Evolutionary conservation across 23 red algal genomes (phyloP).

Genomic region (Gracilaria domingensis): DNA sequence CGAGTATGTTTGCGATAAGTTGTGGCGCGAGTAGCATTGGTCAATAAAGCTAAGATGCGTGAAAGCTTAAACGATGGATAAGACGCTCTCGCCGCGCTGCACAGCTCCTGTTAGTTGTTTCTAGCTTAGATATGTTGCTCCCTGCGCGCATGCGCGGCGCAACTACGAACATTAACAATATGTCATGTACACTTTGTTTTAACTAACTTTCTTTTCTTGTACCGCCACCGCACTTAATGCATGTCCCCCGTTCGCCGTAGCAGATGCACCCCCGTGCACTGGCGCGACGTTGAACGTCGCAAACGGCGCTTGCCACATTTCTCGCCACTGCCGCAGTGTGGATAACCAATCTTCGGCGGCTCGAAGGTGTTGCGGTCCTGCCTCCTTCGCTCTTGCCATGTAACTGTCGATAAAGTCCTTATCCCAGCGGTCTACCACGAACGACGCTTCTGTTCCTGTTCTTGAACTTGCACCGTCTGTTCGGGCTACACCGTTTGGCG

Average conservation of each 20-base stretch:
- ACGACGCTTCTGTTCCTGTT: background rate
- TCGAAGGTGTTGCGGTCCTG: constrained; percentile 71
- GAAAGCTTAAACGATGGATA: constrained; percentile 11
- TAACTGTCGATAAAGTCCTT: constrained; percentile 64
- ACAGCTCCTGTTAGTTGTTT: constrained; percentile 6
- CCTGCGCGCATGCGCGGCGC: background rate
- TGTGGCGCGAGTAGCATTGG: background rate
- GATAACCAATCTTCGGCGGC: constrained; percentile 73
- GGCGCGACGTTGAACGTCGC: constrained; percentile 39
- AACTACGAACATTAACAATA: background rate
- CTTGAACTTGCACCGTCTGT: background rate
- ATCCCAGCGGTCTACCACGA: constrained; percentile 15
- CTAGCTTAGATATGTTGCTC: background rate
- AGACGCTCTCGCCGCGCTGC: constrained; percentile 10
- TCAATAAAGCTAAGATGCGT: constrained; percentile 19
- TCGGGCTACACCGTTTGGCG: background rate
- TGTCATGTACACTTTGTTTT: constrained; percentile 33
- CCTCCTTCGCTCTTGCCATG: constrained; percentile 71
- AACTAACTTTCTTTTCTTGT: constrained; percentile 29
- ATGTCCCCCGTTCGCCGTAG: background rate
- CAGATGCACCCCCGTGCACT: constrained; percentile 2
- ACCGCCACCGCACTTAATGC: background rate
- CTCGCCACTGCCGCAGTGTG: constrained; percentile 59
- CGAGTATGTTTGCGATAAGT: background rate
- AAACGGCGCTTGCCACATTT: constrained; percentile 43